Evolutionary conservation across 2,329 filamentous ascomycete species (phyloP), one percentile per base, ranked within the genome.

Genomic region (Escovopsis sp.): DNA sequence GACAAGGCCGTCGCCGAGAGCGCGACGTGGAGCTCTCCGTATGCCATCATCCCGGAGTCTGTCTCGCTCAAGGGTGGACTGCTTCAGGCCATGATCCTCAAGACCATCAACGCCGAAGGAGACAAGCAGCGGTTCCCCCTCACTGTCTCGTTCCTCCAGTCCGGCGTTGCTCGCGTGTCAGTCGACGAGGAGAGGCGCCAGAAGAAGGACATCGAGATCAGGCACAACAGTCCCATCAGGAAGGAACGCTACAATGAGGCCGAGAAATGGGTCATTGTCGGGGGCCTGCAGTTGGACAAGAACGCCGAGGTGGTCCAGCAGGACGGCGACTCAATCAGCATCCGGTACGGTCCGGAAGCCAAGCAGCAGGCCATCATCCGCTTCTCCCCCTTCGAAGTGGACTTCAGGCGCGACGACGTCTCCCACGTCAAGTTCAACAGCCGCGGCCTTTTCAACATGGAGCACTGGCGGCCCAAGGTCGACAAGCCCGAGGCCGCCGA

Each of bases 211-310:
- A 93, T 98, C 47, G 79, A 86, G 50, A 68, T 98, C 44, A 74
- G 91, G 45, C 83, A 95, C 59, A 75, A 79, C 52, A 95, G 91
- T 62, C 77, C 76, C 51, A 81, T 76, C 6, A 76, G 86, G 51
- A 96, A 96, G 62, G 85, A 96, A 58, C 76, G 91, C 48, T 98
- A 96, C 61, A 93, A 95, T 53, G 91, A 95, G 62, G 83, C 81
- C 12, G 83, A 82, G 49, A 76, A 84, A 48, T 94, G 85, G 81
- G 77, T 81, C 16, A 72, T 98, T 47, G 84, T 94, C 36, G 89
- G 87, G 42, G 86, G 85, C 2, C 65, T 89, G 40, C 72, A 79
- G 35, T 59, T 81, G 35, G 86, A 88, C 61, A 79, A 74, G 54
- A 71, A 74, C 41, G 84, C 85, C 37, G 76, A 80, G 45, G 62